Percentiles rank a stretch among this genome's conserved stretches.
Evolutionary conservation across 345 rosid genomes (phyloP).

Genomic region (Iberis pinnata): DNA sequence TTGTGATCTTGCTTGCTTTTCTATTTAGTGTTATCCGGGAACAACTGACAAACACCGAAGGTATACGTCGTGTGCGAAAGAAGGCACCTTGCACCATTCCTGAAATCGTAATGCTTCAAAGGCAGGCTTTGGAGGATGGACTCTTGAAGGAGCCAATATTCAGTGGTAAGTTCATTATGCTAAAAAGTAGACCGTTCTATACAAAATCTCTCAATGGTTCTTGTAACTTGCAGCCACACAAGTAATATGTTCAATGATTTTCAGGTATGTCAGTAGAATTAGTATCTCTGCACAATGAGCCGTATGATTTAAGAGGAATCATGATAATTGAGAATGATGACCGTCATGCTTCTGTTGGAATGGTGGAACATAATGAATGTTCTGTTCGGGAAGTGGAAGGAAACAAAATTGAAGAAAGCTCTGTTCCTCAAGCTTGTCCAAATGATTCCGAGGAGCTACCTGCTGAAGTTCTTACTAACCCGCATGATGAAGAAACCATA

Average conservation of each 20-base stretch:
- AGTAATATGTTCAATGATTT: constrained; percentile 20
- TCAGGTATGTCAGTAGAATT: constrained; percentile 72
- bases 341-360: constrained; percentile 35
- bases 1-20: constrained; percentile 28
- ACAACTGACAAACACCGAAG: constrained; percentile 80
- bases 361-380: constrained; percentile 35
- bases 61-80: constrained; percentile 85
- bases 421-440: constrained; percentile 15
- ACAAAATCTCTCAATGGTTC: constrained; percentile 12
- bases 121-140: constrained; percentile 70
- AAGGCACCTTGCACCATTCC: constrained; percentile 95
- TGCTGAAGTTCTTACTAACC: constrained; percentile 12
- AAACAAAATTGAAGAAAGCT: constrained; percentile 33
- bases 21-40: constrained; percentile 70
- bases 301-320: constrained; percentile 57
- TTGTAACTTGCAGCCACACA: constrained; percentile 15
- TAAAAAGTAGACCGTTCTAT: constrained; percentile 1
- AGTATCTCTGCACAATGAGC: constrained; percentile 45
- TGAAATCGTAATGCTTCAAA: constrained; percentile 78
- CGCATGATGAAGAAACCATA: constrained; percentile 13
- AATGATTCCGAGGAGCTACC: constrained; percentile 19
- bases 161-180: constrained; percentile 56
- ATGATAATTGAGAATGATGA: constrained; percentile 41
- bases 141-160: constrained; percentile 55
- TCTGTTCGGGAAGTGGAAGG: constrained; percentile 33